Evolutionary conservation across 2,329 filamentous ascomycete species (phyloP), one percentile per base, ranked within the genome.

Genomic region (Nemania bipapillata): DNA sequence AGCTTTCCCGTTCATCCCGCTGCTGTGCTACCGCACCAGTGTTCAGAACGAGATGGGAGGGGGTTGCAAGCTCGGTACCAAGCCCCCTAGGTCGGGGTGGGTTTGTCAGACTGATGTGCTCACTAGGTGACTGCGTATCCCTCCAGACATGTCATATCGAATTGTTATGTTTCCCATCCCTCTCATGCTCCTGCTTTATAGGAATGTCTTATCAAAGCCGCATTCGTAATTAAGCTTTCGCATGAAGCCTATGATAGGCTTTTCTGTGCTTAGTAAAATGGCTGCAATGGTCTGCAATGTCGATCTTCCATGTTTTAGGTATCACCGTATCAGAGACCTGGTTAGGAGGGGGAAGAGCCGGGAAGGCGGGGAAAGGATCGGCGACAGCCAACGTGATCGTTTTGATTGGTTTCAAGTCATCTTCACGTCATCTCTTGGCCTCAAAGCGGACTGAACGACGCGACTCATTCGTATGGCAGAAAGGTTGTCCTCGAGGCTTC

Each of bases 371-470:
- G 37, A 56, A 55, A 55, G 3, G 61, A 65, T 63, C 35, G 47
- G 57, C 65, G 42, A 56, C 24, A 4, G 22, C 32, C 30, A 58
- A 58, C 68, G 40, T 68, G 54, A 52, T 47, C 11, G 20, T 56
- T 53, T 59, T 28, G 26, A 42, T 52, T 61, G 50, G 26, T 22
- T 32, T 42, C 28, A 32, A n/a, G 9, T 49, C 52, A 59, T 49
- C 22, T 50, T 58, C 30, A 58, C 59, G 56, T 70, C 68, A 68
- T 65, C n/a, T 47, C 37, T 20, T 50, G 24, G 47, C 24, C 17
- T 28, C 24, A 5, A 50, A 28, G 22, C 47, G 4, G 24, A 28
- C 22, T 7, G n/a, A n/a, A 45, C 40, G n/a, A 20, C 40, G 40
- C 40, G 17, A 45, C 40, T 45, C 17, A n/a, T n/a, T 45, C 40